Evolutionary conservation across 805 yeast species (phyloP), one percentile per base, ranked within the genome.

Genomic region (Tetrapisispora arboricola): DNA sequence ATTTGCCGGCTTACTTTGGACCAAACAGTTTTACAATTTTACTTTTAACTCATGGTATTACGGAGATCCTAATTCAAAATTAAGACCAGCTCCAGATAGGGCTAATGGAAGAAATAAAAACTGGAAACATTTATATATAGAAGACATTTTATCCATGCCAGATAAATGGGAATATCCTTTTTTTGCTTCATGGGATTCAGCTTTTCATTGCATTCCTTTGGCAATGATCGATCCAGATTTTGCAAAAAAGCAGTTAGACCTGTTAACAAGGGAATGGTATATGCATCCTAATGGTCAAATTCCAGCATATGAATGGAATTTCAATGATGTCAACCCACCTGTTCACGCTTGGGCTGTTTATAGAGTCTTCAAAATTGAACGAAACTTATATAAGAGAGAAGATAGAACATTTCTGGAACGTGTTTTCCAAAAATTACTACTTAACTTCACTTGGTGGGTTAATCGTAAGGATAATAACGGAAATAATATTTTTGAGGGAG

Each of bases 221-320:
- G 90, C 95, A 5, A 84, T 87, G 87, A 77, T 87, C 55, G 96
- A 87, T 60, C 95, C 95, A 1, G 85, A 75, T 41, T 87, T 84
- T 65, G 94, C 96, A 27, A 87, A 87, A 61, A 80, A 76, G 51
- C 96, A 87, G 64, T 71, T 87, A 50, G 94, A 82, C 58, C 66
- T 87, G 43, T 67, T 87, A 58, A 81, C 94, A 24, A 73, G 95
- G 56, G 96, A 87, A 63, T 87, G 96, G 96, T 87, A 87, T 58
- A 85, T 86, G 94, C 95, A 90, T 58, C 96, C 96, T 35, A 87
- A 87, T 59, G 96, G 96, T n/a, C 96, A 88, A 63, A 76, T 86
- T 48, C 96, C 96, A 0, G 95, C 96, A 12, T 87, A 87, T 60
- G 96, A 87, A 63, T 87, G 96, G 96, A 87, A 88, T 60, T 87